phyloP scores from a whole-genome alignment of 805 yeast genomes.

The Candida railenensis region DNA sequence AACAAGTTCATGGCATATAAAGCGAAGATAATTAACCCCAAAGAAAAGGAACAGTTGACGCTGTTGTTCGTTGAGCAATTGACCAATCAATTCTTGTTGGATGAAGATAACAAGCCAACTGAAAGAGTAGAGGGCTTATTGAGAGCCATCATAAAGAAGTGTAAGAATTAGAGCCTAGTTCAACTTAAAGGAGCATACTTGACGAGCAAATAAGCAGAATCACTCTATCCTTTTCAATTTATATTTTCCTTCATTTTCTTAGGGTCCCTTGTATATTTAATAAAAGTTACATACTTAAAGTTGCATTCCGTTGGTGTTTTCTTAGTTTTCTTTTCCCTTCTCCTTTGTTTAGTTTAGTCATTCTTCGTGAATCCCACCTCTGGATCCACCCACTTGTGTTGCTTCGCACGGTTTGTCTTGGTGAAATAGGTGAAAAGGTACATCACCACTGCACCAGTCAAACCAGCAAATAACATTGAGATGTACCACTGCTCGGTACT shows the following conservation, averaged over 20 bases:
- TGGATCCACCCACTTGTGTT: conserved; percentile 4
- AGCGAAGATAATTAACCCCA: conserved; percentile 34
- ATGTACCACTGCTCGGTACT: background rate
- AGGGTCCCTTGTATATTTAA: too few species aligned
- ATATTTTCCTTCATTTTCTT: too few species aligned
- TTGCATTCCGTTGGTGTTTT: background rate
- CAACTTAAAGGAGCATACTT: background rate
- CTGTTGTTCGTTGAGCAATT: conserved; percentile 23
- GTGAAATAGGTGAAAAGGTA: background rate
- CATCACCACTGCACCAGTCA: background rate
- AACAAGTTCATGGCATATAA: conserved; percentile 67
- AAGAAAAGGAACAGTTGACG: conserved; percentile 31
- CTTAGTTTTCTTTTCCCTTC: background rate
- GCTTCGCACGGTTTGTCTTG: conserved; percentile 9
- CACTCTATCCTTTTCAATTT: background rate
- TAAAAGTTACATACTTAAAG: too few species aligned
- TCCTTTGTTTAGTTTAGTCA: background rate
- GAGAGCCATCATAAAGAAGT: conserved; percentile 40
- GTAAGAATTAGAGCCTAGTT: conserved; percentile 17
- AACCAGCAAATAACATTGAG: background rate
- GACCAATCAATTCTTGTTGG: conserved; percentile 23
- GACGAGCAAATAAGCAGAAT: too few species aligned
- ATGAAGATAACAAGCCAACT: conserved; percentile 16
- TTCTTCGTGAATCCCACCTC: conserved; percentile 4
- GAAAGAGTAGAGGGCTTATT: conserved; percentile 31